Conservation (phyloP, 2,329 filamentous ascomycete genomes). For the Hymenoscyphus fraxineus region DNA sequence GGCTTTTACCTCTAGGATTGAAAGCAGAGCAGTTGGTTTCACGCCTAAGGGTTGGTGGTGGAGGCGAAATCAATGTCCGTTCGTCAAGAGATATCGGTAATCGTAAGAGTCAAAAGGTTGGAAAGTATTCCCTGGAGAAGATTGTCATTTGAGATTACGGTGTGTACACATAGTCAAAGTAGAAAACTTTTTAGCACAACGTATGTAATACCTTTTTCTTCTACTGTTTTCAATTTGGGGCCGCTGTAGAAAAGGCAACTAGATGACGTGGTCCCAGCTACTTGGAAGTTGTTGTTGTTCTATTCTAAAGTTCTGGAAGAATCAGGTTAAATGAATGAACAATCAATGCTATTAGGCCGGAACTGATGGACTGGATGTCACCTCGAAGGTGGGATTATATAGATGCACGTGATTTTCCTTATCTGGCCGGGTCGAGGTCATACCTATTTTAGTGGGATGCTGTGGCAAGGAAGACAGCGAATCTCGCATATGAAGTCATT, state of each 20-base stretch:
- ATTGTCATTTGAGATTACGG: conserved; percentile 55
- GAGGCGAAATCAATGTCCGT: conserved; percentile 67
- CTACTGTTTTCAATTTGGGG: too few species aligned
- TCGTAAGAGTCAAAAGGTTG: conserved; percentile 74
- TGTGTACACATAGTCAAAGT: not conserved
- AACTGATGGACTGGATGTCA: too few species aligned
- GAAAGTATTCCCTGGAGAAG: conserved; percentile 78
- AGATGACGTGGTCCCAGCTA: too few species aligned
- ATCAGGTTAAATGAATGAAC: too few species aligned
- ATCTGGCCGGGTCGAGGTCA: not conserved
- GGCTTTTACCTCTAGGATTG: conserved; percentile 68
- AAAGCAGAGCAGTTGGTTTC: conserved; percentile 53
- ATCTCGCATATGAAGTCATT: not conserved
- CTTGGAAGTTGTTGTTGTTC: too few species aligned
- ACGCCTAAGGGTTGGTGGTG: conserved; percentile 57
- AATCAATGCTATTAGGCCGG: too few species aligned
- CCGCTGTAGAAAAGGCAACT: too few species aligned
- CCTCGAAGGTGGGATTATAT: not conserved
- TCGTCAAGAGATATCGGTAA: conserved; percentile 71
- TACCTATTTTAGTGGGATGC: too few species aligned
- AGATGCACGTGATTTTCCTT: not conserved
- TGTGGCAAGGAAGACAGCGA: not conserved
- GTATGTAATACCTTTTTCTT: not conserved
- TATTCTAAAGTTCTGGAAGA: too few species aligned
- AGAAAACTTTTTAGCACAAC: not conserved